Evolutionary conservation across 2,329 filamentous ascomycete species (phyloP), one percentile per base, ranked within the genome.

Genomic region (Didymella lethalis): DNA sequence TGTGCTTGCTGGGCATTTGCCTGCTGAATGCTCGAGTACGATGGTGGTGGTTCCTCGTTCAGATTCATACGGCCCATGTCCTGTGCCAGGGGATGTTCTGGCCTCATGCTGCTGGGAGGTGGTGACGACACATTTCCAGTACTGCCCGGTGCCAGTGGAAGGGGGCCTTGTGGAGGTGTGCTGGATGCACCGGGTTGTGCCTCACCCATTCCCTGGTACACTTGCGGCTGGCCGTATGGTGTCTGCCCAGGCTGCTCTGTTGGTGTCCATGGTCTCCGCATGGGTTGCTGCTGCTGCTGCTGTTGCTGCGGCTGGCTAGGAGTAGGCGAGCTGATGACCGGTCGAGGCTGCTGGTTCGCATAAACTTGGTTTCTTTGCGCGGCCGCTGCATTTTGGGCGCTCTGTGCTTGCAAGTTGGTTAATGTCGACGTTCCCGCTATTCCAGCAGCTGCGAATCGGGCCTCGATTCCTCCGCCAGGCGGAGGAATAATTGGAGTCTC

Each of bases 191-290:
- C 67, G 18, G 56, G 49, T 12, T 54, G 49, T 8, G 93, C 87
- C 61, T 91, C 88, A 64, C 89, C 89, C 51, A 87, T 85, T 7
- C 95, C 95, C 78, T 97, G 94, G 68, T 97, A 98, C 1, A 96
- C 90, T 0, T 91, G 93, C 0, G 94, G 93, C 29, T 93, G 93
- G 0, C 93, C 93, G 79, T 97, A 92, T 5, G 92, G 92, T 51
- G 93, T 90, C 62, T 89, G 89, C 31, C 92, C 93, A 1, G 93
- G 93, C 57, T 88, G 85, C 75, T 99, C 95, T 3, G 95, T 98
- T 0, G 95, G 95, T 10, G 94, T 98, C 95, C 94, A 98, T 29
- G 93, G 93, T 47, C 94, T 85, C 26, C 83, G 74, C 36, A 79
- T 74, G 31, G 77, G 82, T 46, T 78, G 77, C 63, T 68, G 65